Evolutionary conservation across 2,329 filamentous ascomycete species (phyloP).

Genomic region (Penicillium janthinellum): DNA sequence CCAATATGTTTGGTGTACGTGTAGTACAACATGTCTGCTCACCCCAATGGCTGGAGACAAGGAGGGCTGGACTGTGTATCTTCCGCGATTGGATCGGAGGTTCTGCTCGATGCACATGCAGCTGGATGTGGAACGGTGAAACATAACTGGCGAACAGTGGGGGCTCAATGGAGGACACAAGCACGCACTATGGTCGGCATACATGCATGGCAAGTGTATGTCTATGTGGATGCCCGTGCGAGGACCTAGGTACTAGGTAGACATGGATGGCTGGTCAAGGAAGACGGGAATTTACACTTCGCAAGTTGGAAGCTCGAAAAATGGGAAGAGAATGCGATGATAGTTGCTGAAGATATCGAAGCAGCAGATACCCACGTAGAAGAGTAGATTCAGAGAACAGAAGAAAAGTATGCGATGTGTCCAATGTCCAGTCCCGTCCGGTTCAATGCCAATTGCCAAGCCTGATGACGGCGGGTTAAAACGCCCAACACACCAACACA

Average conservation of each 20-base stretch:
- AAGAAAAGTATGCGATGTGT: neutral
- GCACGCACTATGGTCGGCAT: neutral
- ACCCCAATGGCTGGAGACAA: neutral
- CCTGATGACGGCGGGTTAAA: neutral
- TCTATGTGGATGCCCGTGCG: neutral
- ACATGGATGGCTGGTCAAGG: neutral
- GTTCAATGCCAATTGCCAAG: neutral
- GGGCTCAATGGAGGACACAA: neutral
- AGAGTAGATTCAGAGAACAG: neutral
- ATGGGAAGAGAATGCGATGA: too few species aligned
- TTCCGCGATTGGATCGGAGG: constrained; percentile 5
- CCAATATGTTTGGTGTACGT: neutral
- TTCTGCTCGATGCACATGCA: neutral
- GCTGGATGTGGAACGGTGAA: neutral
- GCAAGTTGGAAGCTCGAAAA: too few species aligned
- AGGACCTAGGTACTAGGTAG: neutral
- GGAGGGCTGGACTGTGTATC: neutral
- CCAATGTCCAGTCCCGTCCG: neutral
- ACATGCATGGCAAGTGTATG: neutral
- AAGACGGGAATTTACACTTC: neutral
- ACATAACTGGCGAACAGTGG: neutral
- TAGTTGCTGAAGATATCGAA: neutral
- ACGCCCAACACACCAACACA: neutral
- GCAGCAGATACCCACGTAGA: neutral
- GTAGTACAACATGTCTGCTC: neutral